Percentiles rank a stretch among this genome's conserved stretches.
phyloP scores from a whole-genome alignment of 441 rosid species.

The Theobroma grandiflorum region DNA sequence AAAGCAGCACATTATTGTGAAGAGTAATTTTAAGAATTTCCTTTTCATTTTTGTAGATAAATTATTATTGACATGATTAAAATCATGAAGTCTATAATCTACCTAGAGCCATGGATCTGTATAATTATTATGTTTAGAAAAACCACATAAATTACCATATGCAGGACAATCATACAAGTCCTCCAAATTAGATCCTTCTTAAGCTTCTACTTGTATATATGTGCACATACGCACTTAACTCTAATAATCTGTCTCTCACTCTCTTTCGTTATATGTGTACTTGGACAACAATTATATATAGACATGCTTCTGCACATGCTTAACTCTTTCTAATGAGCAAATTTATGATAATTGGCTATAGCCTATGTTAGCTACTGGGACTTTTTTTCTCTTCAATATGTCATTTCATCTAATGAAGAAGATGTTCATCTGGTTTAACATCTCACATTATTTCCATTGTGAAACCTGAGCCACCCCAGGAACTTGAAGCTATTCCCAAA shows the following conservation, averaged over 20 bases:
- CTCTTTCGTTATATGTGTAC: background rate
- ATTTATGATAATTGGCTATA: background rate
- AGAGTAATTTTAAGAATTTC: constrained; percentile 15
- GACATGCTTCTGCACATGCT: background rate
- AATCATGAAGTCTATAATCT: background rate
- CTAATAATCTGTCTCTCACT: background rate
- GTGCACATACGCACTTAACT: background rate
- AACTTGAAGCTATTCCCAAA: constrained; percentile 1
- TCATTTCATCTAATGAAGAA: constrained; percentile 1
- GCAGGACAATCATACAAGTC: background rate
- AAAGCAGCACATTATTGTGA: background rate
- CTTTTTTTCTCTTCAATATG: constrained; percentile 1
- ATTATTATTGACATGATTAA: background rate
- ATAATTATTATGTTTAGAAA: no score
- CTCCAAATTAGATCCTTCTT: background rate
- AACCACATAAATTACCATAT: background rate
- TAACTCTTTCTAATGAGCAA: constrained; percentile 13
- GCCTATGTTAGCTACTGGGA: background rate
- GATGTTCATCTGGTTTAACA: background rate
- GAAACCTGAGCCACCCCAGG: background rate
- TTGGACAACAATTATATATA: background rate
- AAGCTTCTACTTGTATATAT: background rate
- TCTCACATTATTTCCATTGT: constrained; percentile 15
- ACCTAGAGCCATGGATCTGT: background rate
- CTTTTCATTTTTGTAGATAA: background rate